Base-by-base conservation (phyloP, 1,139 yeast species). In the Yarrowia galli region DNA sequence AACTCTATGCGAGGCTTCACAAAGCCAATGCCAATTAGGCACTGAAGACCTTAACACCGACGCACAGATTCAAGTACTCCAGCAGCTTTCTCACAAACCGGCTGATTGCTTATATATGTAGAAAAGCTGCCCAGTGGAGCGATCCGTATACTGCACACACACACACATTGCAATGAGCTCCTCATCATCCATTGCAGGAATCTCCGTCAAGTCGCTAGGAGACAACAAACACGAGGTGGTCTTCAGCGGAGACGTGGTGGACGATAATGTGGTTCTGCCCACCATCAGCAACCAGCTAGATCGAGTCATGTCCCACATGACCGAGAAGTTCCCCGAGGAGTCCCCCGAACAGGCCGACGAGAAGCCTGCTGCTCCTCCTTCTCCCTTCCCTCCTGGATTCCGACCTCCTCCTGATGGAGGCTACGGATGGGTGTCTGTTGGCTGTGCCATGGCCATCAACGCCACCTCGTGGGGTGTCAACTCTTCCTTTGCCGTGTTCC, bases 401-500 rank as follows among this genome's bases (percentile, higher is more conserved):
- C 18, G 66, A 61, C 66, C 65, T 69, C 89, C 89, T 1, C 87
- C 89, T 1, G 95, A 89, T 77, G 85, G 86, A 32, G 91, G 91
- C 0, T 84, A 84, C 71, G 92, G 91, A 0, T 89, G 95, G 92
- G 84, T 87, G 9, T 83, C 87, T 67, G 86, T 88, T 0, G 68
- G 83, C 2, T 84, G 89, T 71, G 85, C 85, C 0, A 80, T 85
- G 75, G 73, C 83, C 36, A 80, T 87, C 61, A 83, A 84, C 72
- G 82, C 86, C 70, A 79, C 86, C 38, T 85, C 92, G 0, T 90
- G 96, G 96, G 96, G 96, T 25, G 81, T 87, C 60, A 88, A 87
- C 73, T 85, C 91, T 6, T 84, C 86, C 0, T 90, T 83, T 73
- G 93, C 95, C 64, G 89, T 90, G 4, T 89, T 85, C 72, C 77